Evolutionary conservation across 805 yeast genomes (phyloP).

Genomic region (Saccharomyces jurei): DNA sequence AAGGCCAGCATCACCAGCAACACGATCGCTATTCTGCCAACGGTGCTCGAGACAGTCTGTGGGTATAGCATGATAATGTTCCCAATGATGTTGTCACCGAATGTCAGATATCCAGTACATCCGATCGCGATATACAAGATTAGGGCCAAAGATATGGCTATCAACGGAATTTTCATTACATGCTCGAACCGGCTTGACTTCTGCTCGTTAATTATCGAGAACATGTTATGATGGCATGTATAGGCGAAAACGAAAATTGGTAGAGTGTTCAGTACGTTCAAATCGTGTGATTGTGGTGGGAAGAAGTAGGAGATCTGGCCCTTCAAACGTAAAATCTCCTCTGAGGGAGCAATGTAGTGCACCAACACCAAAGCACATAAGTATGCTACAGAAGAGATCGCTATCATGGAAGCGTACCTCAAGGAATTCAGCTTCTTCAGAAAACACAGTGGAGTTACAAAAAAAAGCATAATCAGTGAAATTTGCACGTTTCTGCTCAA

Average conservation of each 20-base stretch:
- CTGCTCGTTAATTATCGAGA: constrained; percentile 74
- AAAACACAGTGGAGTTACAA: constrained; percentile 48
- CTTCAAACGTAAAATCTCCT: constrained; percentile 21
- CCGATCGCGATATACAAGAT: constrained; percentile 63
- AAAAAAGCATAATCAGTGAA: constrained; percentile 41
- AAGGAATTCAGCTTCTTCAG: constrained; percentile 68
- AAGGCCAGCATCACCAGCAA: constrained; percentile 68
- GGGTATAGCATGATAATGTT: constrained; percentile 73
- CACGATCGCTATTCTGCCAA: constrained; percentile 73
- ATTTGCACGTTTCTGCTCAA: constrained; percentile 51
- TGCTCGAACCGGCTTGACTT: constrained; percentile 41
- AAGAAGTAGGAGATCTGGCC: constrained; percentile 37
- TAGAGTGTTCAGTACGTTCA: constrained; percentile 52
- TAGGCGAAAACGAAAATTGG: constrained; percentile 86
- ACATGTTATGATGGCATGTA: constrained; percentile 92
- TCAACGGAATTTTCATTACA: constrained; percentile 38
- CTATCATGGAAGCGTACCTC: constrained; percentile 74
- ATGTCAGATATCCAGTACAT: constrained; percentile 69
- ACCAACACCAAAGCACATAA: constrained; percentile 59
- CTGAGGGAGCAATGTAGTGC: constrained; percentile 41
- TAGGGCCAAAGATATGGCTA: constrained; percentile 52
- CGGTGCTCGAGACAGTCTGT: constrained; percentile 47
- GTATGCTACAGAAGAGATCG: constrained; percentile 69
- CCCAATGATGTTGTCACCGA: constrained; percentile 69
- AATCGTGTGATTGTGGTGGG: constrained; percentile 28